Conservation (phyloP, 2,329 filamentous ascomycete species). For the Verticillium nonalfalfae region DNA sequence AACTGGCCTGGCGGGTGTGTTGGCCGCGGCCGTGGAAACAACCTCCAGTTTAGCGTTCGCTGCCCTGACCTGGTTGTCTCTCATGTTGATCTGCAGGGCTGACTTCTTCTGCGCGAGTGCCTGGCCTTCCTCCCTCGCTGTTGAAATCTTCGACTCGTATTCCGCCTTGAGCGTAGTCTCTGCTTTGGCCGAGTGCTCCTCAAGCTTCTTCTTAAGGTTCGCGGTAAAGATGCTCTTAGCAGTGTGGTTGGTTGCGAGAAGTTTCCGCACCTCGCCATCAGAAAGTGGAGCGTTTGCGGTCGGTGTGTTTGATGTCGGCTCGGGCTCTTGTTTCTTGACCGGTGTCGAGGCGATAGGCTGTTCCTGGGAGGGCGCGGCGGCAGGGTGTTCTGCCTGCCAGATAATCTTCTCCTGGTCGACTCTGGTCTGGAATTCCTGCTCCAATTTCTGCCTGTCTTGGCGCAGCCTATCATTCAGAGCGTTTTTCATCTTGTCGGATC, state of each 20-base stretch:
- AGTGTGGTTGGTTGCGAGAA: slow-evolving; percentile 50
- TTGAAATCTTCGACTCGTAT: slow-evolving; percentile 45
- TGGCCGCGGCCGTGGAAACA: slow-evolving; percentile 73
- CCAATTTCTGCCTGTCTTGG: slow-evolving; percentile 51
- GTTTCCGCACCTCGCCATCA: slow-evolving; percentile 50
- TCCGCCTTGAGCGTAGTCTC: slow-evolving; percentile 40
- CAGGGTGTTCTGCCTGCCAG: slow-evolving; percentile 48
- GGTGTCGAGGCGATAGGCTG: slow-evolving; percentile 28
- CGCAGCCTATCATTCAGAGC: slow-evolving; percentile 63
- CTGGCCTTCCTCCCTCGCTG: slow-evolving; percentile 57
- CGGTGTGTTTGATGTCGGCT: slow-evolving; percentile 26
- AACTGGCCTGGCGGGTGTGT: slow-evolving; percentile 79
- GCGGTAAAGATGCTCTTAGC: slow-evolving; percentile 51
- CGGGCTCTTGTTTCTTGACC: slow-evolving; percentile 24
- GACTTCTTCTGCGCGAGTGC: slow-evolving; percentile 71
- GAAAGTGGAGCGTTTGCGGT: slow-evolving; percentile 34
- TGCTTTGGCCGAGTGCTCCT: slow-evolving; percentile 54
- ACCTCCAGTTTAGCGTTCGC: slow-evolving; percentile 68
- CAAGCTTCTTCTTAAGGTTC: slow-evolving; percentile 66
- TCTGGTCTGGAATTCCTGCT: slow-evolving; percentile 48
- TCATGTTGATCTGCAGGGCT: slow-evolving; percentile 70
- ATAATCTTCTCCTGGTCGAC: slow-evolving; percentile 59
- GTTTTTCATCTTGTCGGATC: slow-evolving; percentile 64
- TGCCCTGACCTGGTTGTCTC: slow-evolving; percentile 59
- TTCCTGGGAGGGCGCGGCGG: slow-evolving; percentile 8